phyloP scores from a whole-genome alignment of 2,329 filamentous ascomycete genomes.

The Ilyonectria sp. region DNA sequence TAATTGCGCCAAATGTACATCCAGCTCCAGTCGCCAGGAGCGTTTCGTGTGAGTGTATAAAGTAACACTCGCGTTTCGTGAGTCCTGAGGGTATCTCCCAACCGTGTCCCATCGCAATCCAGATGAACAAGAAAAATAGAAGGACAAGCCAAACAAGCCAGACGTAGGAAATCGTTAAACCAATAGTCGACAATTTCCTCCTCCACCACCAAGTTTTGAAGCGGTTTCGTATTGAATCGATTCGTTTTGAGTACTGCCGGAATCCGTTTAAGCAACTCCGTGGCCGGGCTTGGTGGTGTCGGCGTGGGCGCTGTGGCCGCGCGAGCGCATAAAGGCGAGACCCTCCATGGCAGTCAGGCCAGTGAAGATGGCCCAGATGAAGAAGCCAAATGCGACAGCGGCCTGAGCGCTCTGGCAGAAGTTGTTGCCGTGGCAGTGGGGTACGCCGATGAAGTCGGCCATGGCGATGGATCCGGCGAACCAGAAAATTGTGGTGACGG shows the following conservation, averaged over 20 bases:
- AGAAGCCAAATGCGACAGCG: constrained; percentile 76
- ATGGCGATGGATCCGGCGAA: constrained; percentile 88
- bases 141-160: not conserved
- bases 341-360: constrained; percentile 64
- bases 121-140: constrained; percentile 7
- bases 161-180: constrained; percentile 2
- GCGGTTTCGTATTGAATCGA: constrained; percentile 8
- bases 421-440: constrained; percentile 65
- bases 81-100: constrained; percentile 25
- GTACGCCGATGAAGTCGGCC: constrained; percentile 74
- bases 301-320: constrained; percentile 52
- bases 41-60: constrained; percentile 14
- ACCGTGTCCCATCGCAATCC: constrained; percentile 20
- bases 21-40: constrained; percentile 7
- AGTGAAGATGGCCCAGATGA: constrained; percentile 70
- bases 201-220: constrained; percentile 2
- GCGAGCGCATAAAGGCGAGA: constrained; percentile 60
- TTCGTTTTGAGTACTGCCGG: constrained; percentile 7
- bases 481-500: constrained; percentile 88
- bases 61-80: constrained; percentile 14
- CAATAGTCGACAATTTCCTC: not conserved
- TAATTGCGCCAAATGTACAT: constrained; percentile 7
- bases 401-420: constrained; percentile 75
- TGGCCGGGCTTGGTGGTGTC: constrained; percentile 48
- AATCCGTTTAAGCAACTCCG: constrained; percentile 31